A percentile compares a stretch with the other conserved stretches of the same genome.
Evolutionary conservation across 208 protist species (phyloP).

Genomic region (Trypanosoma boissoni): DNA sequence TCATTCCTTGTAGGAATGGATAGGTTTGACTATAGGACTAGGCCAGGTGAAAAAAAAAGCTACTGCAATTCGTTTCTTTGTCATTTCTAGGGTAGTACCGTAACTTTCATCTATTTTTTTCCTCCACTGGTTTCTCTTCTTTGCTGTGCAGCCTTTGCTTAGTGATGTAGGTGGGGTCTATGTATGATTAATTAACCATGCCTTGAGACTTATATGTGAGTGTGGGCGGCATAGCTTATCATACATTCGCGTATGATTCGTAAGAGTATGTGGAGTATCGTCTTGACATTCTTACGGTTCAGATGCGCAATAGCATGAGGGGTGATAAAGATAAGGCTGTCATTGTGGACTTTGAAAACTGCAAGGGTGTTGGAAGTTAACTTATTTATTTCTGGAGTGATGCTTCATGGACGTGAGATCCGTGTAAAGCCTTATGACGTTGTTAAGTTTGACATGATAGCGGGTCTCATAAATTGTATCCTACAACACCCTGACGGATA

Average conservation of each 20-base stretch:
- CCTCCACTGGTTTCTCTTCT: neutral
- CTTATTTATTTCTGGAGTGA: slow-evolving; percentile 13
- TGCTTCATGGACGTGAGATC: slow-evolving; percentile 15
- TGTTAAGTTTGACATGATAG: neutral
- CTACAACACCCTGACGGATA: too few relatives aligned
- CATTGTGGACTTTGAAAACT: slow-evolving; percentile 13
- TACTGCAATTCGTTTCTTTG: too few relatives aligned
- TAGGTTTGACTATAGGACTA: too few relatives aligned
- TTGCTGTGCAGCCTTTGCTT: neutral
- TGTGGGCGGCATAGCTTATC: neutral
- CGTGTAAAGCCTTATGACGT: slow-evolving; percentile 1
- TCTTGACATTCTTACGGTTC: neutral
- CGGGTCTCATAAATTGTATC: too few relatives aligned
- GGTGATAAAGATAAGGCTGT: neutral
- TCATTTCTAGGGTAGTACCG: too few relatives aligned
- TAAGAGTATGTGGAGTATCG: slow-evolving; percentile 4
- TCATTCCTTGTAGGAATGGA: too few relatives aligned
- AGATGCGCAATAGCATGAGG: neutral
- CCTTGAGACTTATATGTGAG: neutral
- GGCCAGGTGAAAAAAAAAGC: too few relatives aligned
- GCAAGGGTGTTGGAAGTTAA: slow-evolving; percentile 11
- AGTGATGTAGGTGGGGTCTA: neutral
- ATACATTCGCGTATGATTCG: neutral
- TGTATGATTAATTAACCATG: neutral
- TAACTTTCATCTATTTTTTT: too few relatives aligned